phyloP scores from a whole-genome alignment of 202 grass and related monocot species.

The Setaria viridis region DNA sequence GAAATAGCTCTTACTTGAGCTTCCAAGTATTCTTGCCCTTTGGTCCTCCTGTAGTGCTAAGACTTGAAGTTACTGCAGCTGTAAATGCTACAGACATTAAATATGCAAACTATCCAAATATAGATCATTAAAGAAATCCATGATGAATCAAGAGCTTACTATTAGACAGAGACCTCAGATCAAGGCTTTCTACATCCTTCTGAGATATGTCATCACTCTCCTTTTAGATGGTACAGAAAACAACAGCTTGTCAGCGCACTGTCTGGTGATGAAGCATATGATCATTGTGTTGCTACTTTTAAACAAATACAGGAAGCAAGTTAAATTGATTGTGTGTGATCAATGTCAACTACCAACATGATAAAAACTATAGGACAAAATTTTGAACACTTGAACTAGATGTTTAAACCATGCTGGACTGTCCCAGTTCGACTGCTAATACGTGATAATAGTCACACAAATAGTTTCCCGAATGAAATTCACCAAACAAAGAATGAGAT shows the following conservation, averaged over 20 bases:
- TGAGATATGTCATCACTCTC: constrained; percentile 52
- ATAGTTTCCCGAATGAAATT: background rate
- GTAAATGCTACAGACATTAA: constrained; percentile 3
- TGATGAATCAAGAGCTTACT: constrained; percentile 51
- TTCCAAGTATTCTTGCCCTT: constrained; percentile 84
- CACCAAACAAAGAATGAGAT: background rate
- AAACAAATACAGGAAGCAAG: background rate
- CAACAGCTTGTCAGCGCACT: constrained; percentile 23
- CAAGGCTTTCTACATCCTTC: constrained; percentile 66
- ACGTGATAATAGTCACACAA: background rate
- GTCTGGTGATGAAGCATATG: constrained; percentile 1
- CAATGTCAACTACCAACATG: background rate
- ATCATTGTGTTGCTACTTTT: background rate
- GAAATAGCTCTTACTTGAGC: constrained; percentile 69
- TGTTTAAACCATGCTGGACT: background rate
- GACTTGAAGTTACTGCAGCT: constrained; percentile 41
- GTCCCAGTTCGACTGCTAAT: background rate
- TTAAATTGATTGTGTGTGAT: background rate
- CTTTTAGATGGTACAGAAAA: constrained; percentile 44
- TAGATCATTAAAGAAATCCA: background rate
- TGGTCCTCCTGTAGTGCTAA: constrained; percentile 36
- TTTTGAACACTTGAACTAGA: background rate
- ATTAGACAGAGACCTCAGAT: constrained; percentile 50
- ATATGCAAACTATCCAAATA: background rate
- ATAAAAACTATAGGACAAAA: background rate